Evolutionary conservation across 345 rosid species (phyloP).

Genomic region (Mercurialis annua): DNA sequence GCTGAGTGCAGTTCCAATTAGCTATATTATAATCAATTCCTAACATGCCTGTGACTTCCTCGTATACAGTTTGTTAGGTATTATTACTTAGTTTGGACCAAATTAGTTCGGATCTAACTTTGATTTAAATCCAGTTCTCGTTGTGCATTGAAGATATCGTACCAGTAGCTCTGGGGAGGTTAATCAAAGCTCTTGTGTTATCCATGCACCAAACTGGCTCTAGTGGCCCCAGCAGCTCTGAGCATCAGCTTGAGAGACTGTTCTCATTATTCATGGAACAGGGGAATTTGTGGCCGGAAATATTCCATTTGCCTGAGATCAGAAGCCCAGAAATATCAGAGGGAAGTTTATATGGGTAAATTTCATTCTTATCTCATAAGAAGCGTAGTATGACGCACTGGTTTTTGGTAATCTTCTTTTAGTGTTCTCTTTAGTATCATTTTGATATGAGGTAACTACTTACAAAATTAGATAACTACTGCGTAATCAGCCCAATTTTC

Average conservation of each 20-base stretch:
- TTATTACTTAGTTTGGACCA: constrained; percentile 10
- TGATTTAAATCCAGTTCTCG: constrained; percentile 57
- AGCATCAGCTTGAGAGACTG: constrained; percentile 69
- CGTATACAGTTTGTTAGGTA: not conserved
- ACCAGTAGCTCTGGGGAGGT: constrained; percentile 84
- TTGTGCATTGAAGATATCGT: constrained; percentile 92
- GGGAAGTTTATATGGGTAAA: constrained; percentile 75
- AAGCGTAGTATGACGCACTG: too few species aligned
- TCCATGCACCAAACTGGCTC: constrained; percentile 47
- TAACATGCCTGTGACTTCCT: constrained; percentile 3
- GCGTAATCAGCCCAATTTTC: too few species aligned
- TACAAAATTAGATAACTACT: too few species aligned
- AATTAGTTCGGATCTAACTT: constrained; percentile 23
- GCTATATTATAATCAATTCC: not conserved
- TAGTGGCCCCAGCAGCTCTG: constrained; percentile 40
- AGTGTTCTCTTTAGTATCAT: not conserved
- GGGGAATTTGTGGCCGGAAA: constrained; percentile 87
- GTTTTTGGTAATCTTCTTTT: not conserved
- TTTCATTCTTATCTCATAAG: not conserved
- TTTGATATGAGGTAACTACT: too few species aligned
- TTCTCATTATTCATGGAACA: constrained; percentile 89
- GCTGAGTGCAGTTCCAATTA: not conserved
- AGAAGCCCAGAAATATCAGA: constrained; percentile 67
- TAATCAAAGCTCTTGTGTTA: constrained; percentile 62
- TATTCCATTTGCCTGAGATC: constrained; percentile 67